Evolutionary conservation across 2,329 filamentous ascomycete genomes (phyloP), one percentile per base, ranked within the genome.

Genomic region (Fusarium robinianum): DNA sequence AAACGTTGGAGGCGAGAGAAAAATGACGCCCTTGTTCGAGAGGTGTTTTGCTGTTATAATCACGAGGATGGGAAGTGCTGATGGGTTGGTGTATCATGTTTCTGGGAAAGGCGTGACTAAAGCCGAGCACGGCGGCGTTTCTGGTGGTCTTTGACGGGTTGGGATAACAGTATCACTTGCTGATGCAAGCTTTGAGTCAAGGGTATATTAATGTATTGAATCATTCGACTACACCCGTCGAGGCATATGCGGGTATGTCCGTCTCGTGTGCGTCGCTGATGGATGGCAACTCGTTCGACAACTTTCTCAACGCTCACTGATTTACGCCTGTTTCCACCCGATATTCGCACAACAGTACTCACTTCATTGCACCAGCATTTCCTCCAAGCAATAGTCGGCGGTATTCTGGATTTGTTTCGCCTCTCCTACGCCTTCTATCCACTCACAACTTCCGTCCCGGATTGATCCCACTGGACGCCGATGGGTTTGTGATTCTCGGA

Each of bases 401-500:
- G n/a, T n/a, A n/a, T n/a, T n/a, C n/a, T n/a, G n/a, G n/a, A 27
- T 23, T 8, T 4, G 24, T 19, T 22, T 25, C 14, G 8, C 24
- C 14, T 18, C 35, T 29, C n/a, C 26, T 18, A 25, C 10, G 6
- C 38, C 24, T 22, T 17, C 36, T 8, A 15, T 14, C 9, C 15
- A n/a, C n/a, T n/a, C n/a, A 16, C 16, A 11, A 26, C 14, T 23
- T 23, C n/a, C 15, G 29, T 17, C 5, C 26, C 38, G 10, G 51
- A n/a, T n/a, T n/a, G 27, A 16, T 55, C 49, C 52, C 52, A 55
- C 14, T 53, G 51, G 22, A 55, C 52, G 6, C 43, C 43, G 25
- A 56, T 56, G 11, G 52, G 49, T 32, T 55, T 43, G 14, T 56
- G 52, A 10, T 55, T 55, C 8, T 52, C 52, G 2, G 52, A 53